Base-by-base conservation (phyloP, 805 yeast genomes). In the Candida sithepensis region DNA sequence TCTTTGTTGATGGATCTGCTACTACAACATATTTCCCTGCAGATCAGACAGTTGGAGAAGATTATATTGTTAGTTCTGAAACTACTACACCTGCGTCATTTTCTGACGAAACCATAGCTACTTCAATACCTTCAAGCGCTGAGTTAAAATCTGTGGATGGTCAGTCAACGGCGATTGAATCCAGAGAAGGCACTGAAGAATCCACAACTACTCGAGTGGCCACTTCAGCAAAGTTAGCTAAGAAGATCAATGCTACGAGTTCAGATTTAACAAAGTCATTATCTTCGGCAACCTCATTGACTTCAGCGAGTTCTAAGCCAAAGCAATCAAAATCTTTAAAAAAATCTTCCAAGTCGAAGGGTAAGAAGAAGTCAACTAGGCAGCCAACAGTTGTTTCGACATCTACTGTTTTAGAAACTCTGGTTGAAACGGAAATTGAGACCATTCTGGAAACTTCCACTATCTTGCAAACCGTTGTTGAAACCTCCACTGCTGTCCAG, bases 21-120 rank as follows among this genome's bases (percentile, higher is more conserved):
- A 26, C 51, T 13, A 54, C 51, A 3, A 54, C 61, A 4, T 53
- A 53, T 34, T 23, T 52, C 13, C 60, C 61, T 4, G 36, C 39
- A 14, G 52, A 46, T 23, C 34, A 48, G 7, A 48, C 58, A 12
- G 43, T 51, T 6, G 41, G 38, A 2, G 40, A 22, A 20, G 52
- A 48, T 34, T 36, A 39, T 14, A 42, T 36, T 14, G 33, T 37
- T 26, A 32, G 40, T 3, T 13, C 24, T 32, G 38, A 22, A 34
- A 34, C 38, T 12, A 16, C 10, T 5, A n/a, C 38, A 4, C 18
- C 14, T 30, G 34, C 7, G 8, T 30, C 34, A 30, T 30, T 30
- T 14, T 30, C 34, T 4, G 14, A 30, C 5, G 34, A 9, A 4
- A 4, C 34, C 16, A 30, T 6, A 19, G 8, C 18, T 21, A 16